Evolutionary conservation across 768 basidiomycete genomes (phyloP), one percentile per base, ranked within the genome.

Genomic region (Leccinum variicolor): DNA sequence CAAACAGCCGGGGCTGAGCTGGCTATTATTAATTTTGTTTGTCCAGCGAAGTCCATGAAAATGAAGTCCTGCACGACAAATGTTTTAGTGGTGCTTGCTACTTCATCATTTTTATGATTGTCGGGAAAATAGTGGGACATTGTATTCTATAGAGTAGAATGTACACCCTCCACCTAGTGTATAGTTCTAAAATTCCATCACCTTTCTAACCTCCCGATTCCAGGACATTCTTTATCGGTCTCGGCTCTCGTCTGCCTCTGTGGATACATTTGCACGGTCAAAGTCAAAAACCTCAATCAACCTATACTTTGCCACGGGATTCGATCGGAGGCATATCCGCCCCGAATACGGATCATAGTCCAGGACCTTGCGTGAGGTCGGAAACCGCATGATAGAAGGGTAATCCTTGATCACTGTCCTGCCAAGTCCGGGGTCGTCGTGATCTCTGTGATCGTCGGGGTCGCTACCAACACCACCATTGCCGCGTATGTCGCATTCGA

Each of bases 291-390:
- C 26, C 47, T 67, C 58, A 9, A 67, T 53, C 17, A 52, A 33
- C 1, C 41, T 33, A 15, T 54, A 36, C 46, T 23, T 52, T 17
- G 33, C 11, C 53, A 46, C 33, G 5, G 4, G 0, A 23, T 10
- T n/a, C 6, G 23, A 51, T 31, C 15, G 51, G 2, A 69, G 14
- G 25, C 62, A 66, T n/a, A 67, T 36, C 34, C 57, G 55, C 2
- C 66, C 67, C 0, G 46, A 53, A 51, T 69, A 67, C 4, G 64
- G 57, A 53, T 67, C 66, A 43, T 63, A 68, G 50, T 68, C 64
- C 29, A 36, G 23, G 13, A 68, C 25, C 13, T 19, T 21, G 14
- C 50, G 50, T 1, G 23, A 10, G 6, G 45, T 14, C 13, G 60
- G 39, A 28, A 51, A 53, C 3, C 28, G 48, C 6, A 59, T 26